phyloP scores from a whole-genome alignment of 257 asterid species.

The Plantago major region DNA sequence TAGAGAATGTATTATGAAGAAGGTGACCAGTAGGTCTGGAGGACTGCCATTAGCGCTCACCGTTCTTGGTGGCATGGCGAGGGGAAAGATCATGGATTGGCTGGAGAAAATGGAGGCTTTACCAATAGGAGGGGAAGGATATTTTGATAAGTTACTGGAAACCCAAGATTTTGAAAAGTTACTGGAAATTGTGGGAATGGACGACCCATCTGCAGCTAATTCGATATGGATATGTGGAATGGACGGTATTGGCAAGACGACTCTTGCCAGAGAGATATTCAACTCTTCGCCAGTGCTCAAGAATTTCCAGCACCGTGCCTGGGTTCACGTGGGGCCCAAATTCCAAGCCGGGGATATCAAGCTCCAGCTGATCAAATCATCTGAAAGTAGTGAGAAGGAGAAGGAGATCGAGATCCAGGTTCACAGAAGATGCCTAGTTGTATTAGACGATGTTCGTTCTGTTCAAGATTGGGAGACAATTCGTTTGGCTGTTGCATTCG shows the following conservation, averaged over 20 bases:
- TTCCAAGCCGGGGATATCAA: constrained; percentile 1
- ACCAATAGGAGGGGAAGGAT: background rate
- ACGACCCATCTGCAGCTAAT: too few relatives aligned
- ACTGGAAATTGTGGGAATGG: too few relatives aligned
- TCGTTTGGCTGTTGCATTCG: too few relatives aligned
- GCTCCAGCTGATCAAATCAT: background rate
- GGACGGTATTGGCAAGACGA: background rate
- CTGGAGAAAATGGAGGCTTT: background rate
- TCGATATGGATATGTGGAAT: too few relatives aligned
- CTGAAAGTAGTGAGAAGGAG: background rate
- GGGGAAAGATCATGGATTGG: constrained; percentile 1
- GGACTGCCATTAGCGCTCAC: constrained; percentile 5
- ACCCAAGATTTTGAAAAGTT: background rate
- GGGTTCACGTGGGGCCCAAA: background rate
- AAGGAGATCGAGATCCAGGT: background rate
- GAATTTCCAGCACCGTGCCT: background rate
- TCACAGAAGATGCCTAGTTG: too few relatives aligned
- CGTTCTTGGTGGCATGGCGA: constrained; percentile 1
- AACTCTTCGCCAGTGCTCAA: background rate
- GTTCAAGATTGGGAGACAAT: too few relatives aligned
- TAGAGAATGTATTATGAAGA: background rate
- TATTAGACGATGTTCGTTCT: too few relatives aligned
- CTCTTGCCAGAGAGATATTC: background rate
- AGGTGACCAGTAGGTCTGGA: background rate
- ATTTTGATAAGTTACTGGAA: background rate